Conservation (phyloP, 495 filamentous ascomycete species). For the Neurospora sp. region DNA sequence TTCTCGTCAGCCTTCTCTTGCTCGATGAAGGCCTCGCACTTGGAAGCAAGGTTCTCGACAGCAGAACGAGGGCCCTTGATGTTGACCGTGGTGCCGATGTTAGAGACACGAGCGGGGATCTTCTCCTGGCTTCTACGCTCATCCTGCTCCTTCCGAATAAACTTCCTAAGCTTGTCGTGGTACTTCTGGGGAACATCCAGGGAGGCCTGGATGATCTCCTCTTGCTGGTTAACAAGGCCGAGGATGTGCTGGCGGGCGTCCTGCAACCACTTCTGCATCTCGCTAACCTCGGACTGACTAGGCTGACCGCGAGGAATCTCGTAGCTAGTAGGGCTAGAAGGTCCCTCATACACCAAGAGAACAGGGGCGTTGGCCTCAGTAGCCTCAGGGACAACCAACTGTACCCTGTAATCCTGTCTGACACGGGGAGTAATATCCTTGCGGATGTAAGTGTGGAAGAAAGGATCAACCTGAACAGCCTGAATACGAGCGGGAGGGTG, state of each 20-base stretch:
- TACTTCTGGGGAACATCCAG: constrained; percentile 65
- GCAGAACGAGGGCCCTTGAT: constrained; percentile 65
- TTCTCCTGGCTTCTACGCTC: constrained; percentile 49
- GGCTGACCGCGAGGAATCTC: constrained; percentile 54
- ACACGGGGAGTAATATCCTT: constrained; percentile 53
- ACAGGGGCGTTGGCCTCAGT: constrained; percentile 50
- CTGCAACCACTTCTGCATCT: constrained; percentile 49
- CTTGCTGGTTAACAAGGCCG: constrained; percentile 59
- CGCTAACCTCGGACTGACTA: constrained; percentile 14
- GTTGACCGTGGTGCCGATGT: constrained; percentile 45
- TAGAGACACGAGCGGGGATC: constrained; percentile 63
- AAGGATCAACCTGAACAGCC: constrained; percentile 66
- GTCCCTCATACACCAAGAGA: constrained; percentile 77
- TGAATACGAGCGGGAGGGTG: constrained; percentile 70
- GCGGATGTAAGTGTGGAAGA: constrained; percentile 71
- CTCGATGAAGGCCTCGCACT: constrained; percentile 65
- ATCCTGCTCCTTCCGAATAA: constrained; percentile 65
- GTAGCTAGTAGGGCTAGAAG: constrained; percentile 45
- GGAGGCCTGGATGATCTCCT: constrained; percentile 52
- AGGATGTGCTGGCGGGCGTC: constrained; percentile 65
- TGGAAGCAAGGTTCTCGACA: constrained; percentile 59
- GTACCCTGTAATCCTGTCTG: constrained; percentile 66
- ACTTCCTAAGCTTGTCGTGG: constrained; percentile 69
- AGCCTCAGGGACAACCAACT: constrained; percentile 63
- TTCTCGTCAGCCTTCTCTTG: constrained; percentile 80